Base-by-base conservation (phyloP, 202 grass and related monocot species). In the Miscanthus sacchariflorus region DNA sequence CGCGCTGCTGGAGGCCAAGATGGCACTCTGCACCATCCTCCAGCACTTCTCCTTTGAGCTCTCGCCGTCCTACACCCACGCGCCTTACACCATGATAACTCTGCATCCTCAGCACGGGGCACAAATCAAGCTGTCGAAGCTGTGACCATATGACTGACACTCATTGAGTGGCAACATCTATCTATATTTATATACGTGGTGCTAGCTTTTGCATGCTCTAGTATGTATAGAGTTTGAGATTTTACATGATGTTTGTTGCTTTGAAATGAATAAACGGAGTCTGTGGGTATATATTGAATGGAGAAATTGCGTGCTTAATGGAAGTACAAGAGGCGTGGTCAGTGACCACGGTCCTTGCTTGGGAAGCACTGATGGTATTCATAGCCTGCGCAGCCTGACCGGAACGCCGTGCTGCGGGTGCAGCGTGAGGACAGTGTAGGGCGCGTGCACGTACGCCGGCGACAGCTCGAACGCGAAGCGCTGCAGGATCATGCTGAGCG, bases 71-170 rank as follows among this genome's bases (percentile, higher is more conserved):
- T 98, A 98, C 68, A 71, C 61, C 1, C 95, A 98, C 59, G 93
- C 91, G 12, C 95, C 93, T 0, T 81, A 86, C 39, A 93, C 79
- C n/a, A 66, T 90, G 14, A 33, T 90, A 17, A 92, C 89, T 25
- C 85, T 98, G 21, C 95, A 92, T 58, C 95, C 95, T 15, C 90
- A 95, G 67, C 84, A 95, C 35, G 93, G 93, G 25, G 95, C 93
- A 23, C 95, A 25, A 30, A 70, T 98, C 68, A 98, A 77, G 70
- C 21, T 92, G 15, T 78, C 27, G 67, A 95, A 83, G 28, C 70
- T 95, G 15, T 82, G 79, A 82, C 12, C 46, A 21, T 58, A 64
- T 61, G 10, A 5, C 25, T 61, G 10, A 5, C 36, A 18, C 23
- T 42, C 3, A 13, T 40, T 15, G 19, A 27, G 72, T 24, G 17